Percentiles rank a stretch among this genome's conserved stretches.
Conservation (phyloP, 192 early-diverging fungal species). For the Geosiphon pyriformis region DNA sequence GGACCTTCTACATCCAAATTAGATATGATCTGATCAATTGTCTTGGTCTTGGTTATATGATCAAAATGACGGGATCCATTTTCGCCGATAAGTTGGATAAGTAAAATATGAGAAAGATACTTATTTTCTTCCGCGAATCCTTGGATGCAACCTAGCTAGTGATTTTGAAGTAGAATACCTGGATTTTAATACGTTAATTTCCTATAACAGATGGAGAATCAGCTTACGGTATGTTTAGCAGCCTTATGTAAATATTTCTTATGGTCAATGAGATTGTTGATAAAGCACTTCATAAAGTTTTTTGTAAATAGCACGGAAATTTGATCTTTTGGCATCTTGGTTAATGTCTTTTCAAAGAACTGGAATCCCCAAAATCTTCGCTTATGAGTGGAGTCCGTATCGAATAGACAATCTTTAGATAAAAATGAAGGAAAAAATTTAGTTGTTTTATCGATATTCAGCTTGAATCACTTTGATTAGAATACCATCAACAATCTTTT, state of each 20-base stretch:
- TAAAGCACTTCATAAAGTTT: constrained; percentile 80
- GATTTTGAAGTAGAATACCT: constrained; percentile 18
- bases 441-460: background rate
- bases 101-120: constrained; percentile 66
- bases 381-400: constrained; percentile 65
- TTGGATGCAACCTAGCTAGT: constrained; percentile 45
- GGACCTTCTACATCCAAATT: constrained; percentile 66
- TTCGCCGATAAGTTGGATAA: constrained; percentile 79
- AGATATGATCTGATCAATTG: constrained; percentile 70
- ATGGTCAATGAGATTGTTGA: constrained; percentile 76
- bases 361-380: constrained; percentile 89
- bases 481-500: constrained; percentile 62
- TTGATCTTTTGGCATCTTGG: constrained; percentile 46
- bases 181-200: background rate
- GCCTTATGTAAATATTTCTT: constrained; percentile 76
- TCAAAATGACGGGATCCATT: constrained; percentile 67
- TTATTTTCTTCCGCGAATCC: constrained; percentile 59
- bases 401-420: constrained; percentile 64
- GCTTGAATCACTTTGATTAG: background rate
- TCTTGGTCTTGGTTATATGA: constrained; percentile 64
- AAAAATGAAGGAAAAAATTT: background rate
- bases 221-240: constrained; percentile 60
- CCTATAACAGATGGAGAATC: background rate
- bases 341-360: constrained; percentile 67
- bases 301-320: constrained; percentile 71